Evolutionary conservation across 2,329 filamentous ascomycete species (phyloP).

Genomic region (Plenodomus lindquistii): DNA sequence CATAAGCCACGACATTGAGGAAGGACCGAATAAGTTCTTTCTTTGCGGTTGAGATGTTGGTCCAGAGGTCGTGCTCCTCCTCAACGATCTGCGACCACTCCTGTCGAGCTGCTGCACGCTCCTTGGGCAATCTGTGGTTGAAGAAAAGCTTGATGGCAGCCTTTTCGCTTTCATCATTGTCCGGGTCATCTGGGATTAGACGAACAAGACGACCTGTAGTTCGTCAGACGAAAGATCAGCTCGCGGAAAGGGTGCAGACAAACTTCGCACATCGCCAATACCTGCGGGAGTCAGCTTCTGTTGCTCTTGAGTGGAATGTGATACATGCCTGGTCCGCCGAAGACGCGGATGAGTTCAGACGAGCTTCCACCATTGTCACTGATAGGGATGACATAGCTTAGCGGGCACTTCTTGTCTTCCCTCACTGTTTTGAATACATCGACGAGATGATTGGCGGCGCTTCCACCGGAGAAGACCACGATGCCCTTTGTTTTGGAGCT

Average conservation of each 20-base stretch:
- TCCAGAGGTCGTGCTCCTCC: slow-evolving; percentile 77
- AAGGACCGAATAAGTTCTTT: slow-evolving; percentile 57
- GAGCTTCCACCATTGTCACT: slow-evolving; percentile 95
- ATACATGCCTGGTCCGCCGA: slow-evolving; percentile 80
- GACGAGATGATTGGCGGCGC: slow-evolving; percentile 90
- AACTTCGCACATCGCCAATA: slow-evolving; percentile 77
- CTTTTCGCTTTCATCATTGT: slow-evolving; percentile 58
- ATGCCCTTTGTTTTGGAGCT: slow-evolving; percentile 57
- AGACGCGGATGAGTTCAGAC: slow-evolving; percentile 89
- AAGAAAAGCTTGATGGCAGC: slow-evolving; percentile 80
- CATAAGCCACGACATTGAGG: slow-evolving; percentile 54
- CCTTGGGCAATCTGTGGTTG: slow-evolving; percentile 77
- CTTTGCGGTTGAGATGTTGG: slow-evolving; percentile 53
- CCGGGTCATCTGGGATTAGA: slow-evolving; percentile 71
- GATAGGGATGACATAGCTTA: slow-evolving; percentile 91
- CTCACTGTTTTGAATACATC: slow-evolving; percentile 75
- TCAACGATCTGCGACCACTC: slow-evolving; percentile 93
- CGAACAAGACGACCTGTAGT: slow-evolving; percentile 80
- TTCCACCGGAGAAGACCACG: slow-evolving; percentile 88
- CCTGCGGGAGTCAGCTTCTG: slow-evolving; percentile 35
- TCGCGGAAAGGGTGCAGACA: slow-evolving; percentile 30
- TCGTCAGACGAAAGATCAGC: neutral
- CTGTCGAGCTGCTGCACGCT: slow-evolving; percentile 63
- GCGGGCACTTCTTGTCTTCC: slow-evolving; percentile 65
- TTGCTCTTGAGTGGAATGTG: neutral